Conservation (phyloP, 2,329 filamentous ascomycete genomes). For the Colletotrichum ledebouriae region DNA sequence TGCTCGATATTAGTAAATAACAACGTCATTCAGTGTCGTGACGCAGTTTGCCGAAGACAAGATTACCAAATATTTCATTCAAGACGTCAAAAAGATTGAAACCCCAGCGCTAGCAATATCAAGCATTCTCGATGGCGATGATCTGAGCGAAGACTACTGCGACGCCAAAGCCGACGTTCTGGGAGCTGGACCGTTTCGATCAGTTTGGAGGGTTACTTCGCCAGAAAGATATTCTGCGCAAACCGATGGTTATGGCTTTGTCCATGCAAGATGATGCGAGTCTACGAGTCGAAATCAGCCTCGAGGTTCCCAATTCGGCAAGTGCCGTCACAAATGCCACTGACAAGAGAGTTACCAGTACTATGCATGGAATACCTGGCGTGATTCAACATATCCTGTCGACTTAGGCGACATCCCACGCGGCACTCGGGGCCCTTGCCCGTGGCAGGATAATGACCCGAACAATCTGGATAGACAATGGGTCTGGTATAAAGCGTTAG, state of each 20-base stretch:
- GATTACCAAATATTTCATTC: conserved; percentile 73
- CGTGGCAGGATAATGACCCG: background rate
- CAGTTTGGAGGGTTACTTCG: conserved; percentile 4
- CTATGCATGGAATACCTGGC: conserved; percentile 32
- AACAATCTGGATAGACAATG: background rate
- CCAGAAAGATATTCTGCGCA: conserved; percentile 4
- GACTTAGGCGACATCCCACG: background rate
- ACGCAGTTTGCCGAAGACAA: conserved; percentile 68
- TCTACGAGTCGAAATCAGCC: background rate
- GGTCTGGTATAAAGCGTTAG: conserved; percentile 1
- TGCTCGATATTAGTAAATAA: background rate
- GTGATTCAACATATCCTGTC: conserved; percentile 29
- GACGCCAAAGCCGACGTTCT: background rate
- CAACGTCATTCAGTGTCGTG: conserved; percentile 59
- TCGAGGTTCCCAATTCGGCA: background rate
- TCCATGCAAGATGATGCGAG: conserved; percentile 38
- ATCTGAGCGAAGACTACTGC: conserved; percentile 21
- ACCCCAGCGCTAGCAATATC: conserved; percentile 48
- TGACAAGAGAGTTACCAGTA: conserved; percentile 1
- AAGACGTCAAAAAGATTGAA: conserved; percentile 68
- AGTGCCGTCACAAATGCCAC: fast-evolving
- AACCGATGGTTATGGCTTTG: conserved; percentile 33
- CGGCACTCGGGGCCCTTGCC: conserved; percentile 21
- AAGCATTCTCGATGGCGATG: conserved; percentile 3
- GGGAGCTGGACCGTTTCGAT: background rate